phyloP scores from a whole-genome alignment of 2,329 filamentous ascomycete genomes.

The Colletotrichum abscissum region DNA sequence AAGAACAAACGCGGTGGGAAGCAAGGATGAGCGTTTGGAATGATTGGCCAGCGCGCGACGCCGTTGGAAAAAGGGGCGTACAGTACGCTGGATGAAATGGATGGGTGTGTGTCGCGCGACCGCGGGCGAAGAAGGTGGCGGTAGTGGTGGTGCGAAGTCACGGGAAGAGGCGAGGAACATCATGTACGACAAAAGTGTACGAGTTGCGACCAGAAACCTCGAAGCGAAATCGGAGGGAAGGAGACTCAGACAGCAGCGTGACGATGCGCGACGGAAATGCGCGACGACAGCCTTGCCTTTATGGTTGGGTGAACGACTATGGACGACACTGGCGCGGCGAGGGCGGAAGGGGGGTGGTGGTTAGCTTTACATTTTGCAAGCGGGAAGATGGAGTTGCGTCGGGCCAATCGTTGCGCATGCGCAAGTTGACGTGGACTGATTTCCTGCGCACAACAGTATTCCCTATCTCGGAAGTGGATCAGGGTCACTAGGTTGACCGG shows the following conservation, averaged over 20 bases:
- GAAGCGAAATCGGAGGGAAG: constrained; percentile 19
- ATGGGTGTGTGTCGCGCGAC: background rate
- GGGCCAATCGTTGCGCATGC: constrained; percentile 13
- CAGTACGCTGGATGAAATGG: background rate
- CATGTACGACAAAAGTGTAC: constrained; percentile 30
- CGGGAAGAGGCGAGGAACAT: constrained; percentile 6
- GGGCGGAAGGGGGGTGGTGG: background rate
- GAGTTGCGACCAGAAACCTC: constrained; percentile 6
- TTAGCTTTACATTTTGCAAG: constrained; percentile 20
- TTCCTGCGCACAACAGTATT: background rate
- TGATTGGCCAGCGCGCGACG: constrained; percentile 25
- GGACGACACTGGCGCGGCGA: constrained; percentile 29
- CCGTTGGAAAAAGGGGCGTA: background rate
- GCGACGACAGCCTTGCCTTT: constrained; percentile 31
- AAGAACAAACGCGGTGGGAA: constrained; percentile 35
- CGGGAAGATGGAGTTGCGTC: constrained; percentile 19
- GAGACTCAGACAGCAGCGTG: constrained; percentile 3
- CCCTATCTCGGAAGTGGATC: constrained; percentile 12
- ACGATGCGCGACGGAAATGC: background rate
- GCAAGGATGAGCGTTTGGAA: constrained; percentile 20
- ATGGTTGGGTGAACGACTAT: constrained; percentile 26
- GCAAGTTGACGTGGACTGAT: constrained; percentile 28
- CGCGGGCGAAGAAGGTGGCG: constrained; percentile 13
- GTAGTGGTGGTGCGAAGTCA: constrained; percentile 6
- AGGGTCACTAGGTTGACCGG: background rate